phyloP scores from a whole-genome alignment of 345 rosid genomes.

The Eutrema heterophyllum region DNA sequence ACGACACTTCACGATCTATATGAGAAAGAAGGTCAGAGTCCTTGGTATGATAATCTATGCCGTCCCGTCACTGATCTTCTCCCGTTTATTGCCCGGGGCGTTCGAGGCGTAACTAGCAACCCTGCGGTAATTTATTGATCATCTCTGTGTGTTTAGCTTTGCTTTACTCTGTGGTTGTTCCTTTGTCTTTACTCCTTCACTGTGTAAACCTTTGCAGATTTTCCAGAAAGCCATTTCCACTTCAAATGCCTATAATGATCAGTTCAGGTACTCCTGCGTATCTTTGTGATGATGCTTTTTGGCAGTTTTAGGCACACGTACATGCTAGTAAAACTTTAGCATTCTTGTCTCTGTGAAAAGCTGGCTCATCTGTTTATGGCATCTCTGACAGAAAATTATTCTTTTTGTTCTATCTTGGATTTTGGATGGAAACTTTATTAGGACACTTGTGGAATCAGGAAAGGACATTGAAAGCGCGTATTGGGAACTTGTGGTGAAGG shows the following conservation, averaged over 20 bases:
- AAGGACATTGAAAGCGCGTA: slow-evolving; percentile 84
- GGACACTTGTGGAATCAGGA: slow-evolving; percentile 88
- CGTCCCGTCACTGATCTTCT: slow-evolving; percentile 91
- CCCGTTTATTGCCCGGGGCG: slow-evolving; percentile 81
- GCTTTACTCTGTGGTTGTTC: not conserved
- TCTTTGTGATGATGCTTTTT: not conserved
- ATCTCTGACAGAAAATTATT: too few relatives aligned
- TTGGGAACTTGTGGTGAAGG: slow-evolving; percentile 98
- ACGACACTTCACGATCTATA: slow-evolving; percentile 91
- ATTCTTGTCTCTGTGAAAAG: too few relatives aligned
- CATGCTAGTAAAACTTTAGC: too few relatives aligned
- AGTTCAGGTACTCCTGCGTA: slow-evolving; percentile 58
- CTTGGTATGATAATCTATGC: slow-evolving; percentile 99
- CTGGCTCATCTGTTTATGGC: too few relatives aligned
- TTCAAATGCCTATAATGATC: slow-evolving; percentile 93
- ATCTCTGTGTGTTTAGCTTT: not conserved
- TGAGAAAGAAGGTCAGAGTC: slow-evolving; percentile 92
- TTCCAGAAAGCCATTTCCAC: slow-evolving; percentile 98
- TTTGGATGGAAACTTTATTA: slow-evolving; percentile 18
- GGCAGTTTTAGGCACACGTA: not conserved
- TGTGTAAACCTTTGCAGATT: slow-evolving; percentile 52
- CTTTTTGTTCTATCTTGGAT: not conserved
- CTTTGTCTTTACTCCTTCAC: not conserved
- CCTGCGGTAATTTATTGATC: slow-evolving; percentile 62
- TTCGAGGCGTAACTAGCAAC: slow-evolving; percentile 99